A percentile compares a stretch with the other conserved stretches of the same genome.
Conservation (phyloP, 192 early-diverging fungal species). For the Backusella mclennaniae region DNA sequence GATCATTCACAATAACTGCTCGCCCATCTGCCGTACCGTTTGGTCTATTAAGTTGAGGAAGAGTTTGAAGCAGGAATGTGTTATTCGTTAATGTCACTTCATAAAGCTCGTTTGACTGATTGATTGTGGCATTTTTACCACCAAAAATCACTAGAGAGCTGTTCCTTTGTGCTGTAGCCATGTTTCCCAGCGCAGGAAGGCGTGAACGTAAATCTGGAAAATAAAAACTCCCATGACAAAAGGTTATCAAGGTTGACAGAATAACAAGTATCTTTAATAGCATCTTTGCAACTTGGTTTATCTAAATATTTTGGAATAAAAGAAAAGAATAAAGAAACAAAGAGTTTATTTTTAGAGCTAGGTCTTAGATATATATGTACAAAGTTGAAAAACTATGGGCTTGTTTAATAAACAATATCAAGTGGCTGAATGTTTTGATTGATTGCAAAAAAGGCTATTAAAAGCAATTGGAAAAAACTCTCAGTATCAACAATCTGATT, state of each 20-base stretch:
- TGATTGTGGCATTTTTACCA: conserved; percentile 8
- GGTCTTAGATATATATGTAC: neutral
- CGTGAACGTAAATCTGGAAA: neutral
- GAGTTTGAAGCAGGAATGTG: neutral
- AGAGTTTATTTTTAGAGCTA: neutral
- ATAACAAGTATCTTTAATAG: neutral
- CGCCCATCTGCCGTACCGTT: neutral
- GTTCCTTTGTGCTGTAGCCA: conserved; percentile 11
- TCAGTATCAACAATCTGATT: neutral
- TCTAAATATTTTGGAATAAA: neutral
- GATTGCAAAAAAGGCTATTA: neutral
- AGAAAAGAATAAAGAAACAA: neutral
- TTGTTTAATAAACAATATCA: neutral
- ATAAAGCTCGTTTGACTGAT: conserved; percentile 3
- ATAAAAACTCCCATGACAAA: neutral
- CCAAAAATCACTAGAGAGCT: conserved; percentile 13
- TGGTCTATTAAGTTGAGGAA: neutral
- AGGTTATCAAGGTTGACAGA: neutral
- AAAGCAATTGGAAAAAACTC: neutral
- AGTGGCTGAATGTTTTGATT: conserved; percentile 6
- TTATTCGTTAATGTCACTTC: neutral
- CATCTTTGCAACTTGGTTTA: neutral
- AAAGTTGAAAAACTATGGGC: neutral
- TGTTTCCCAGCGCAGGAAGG: neutral
- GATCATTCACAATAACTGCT: neutral